A percentile compares a stretch with the other conserved stretches of the same genome.
These are phyloP conservation scores for Triticum timopheevii DNA, from an alignment of 176 grass and related monocot species.

Conservation along the genomic window DNA sequence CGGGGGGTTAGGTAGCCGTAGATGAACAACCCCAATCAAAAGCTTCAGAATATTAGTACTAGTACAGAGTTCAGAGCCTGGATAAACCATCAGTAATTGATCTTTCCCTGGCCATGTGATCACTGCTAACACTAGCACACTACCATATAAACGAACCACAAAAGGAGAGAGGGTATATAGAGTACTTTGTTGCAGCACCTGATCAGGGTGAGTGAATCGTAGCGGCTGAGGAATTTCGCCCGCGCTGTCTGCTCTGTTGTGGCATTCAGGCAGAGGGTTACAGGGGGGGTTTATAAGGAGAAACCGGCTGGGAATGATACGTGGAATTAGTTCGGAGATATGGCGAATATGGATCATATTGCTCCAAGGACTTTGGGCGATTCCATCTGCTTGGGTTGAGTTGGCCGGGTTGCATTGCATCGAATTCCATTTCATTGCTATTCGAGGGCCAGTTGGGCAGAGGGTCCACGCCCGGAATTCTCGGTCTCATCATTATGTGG, in stretches of 20 bases:
- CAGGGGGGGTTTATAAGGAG: slow-evolving; percentile 27
- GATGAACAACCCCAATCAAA: not conserved
- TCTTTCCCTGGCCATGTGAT: not conserved
- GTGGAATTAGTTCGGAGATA: not conserved
- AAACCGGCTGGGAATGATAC: not conserved
- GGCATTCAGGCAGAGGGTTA: not conserved
- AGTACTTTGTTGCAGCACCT: not conserved
- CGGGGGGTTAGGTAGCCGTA: not conserved
- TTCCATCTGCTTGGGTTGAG: slow-evolving; percentile 23
- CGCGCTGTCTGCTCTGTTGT: not conserved
- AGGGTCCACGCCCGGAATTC: not conserved
- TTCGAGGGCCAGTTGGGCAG: not conserved
- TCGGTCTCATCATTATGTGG: not conserved
- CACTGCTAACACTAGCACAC: not conserved
- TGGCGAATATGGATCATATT: not conserved
- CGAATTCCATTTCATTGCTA: not conserved
- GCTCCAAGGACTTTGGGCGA: slow-evolving; percentile 3
- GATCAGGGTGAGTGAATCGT: not conserved
- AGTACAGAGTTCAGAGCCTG: not conserved
- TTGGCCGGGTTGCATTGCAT: not conserved
- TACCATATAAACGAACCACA: not conserved
- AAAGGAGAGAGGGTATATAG: not conserved
- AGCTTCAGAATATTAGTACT: not conserved
- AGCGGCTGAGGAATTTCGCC: not conserved
- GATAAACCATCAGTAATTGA: not conserved